phyloP scores from a whole-genome alignment of 305 asterid genomes.

The Fraxinus latifolia region DNA sequence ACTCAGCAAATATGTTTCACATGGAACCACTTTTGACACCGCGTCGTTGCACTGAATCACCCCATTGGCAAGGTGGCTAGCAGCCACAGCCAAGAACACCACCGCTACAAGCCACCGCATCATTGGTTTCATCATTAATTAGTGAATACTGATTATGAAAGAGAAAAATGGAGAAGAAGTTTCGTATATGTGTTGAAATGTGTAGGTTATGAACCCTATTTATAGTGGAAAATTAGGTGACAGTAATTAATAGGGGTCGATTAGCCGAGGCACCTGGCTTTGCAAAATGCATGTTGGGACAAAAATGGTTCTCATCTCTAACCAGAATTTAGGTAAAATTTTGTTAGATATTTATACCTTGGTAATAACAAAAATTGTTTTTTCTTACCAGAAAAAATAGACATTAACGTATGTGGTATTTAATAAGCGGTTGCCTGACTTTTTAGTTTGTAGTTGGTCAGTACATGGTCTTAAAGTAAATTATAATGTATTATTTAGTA shows the following conservation, averaged over 20 bases:
- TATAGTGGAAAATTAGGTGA: background rate
- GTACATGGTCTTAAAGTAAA: background rate
- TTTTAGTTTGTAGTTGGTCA: background rate
- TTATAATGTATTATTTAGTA: no score
- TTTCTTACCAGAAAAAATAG: background rate
- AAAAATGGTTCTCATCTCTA: background rate
- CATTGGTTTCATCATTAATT: background rate
- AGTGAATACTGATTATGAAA: background rate
- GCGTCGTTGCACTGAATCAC: conserved; percentile 31
- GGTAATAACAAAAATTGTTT: background rate
- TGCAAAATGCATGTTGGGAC: background rate
- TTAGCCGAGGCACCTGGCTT: background rate
- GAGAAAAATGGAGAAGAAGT: background rate
- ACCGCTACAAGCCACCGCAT: background rate
- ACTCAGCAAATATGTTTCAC: conserved; percentile 25
- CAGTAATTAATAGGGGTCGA: background rate
- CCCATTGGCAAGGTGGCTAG: conserved; percentile 4
- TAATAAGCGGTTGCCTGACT: background rate
- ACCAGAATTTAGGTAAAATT: background rate
- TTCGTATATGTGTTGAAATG: background rate
- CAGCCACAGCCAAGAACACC: conserved; percentile 16
- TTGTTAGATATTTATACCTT: no score
- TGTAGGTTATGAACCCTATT: background rate
- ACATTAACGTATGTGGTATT: background rate
- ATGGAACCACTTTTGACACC: conserved; percentile 24